Evolutionary conservation across 768 basidiomycete species (phyloP).

Genomic region (Strobilomyces confusus): DNA sequence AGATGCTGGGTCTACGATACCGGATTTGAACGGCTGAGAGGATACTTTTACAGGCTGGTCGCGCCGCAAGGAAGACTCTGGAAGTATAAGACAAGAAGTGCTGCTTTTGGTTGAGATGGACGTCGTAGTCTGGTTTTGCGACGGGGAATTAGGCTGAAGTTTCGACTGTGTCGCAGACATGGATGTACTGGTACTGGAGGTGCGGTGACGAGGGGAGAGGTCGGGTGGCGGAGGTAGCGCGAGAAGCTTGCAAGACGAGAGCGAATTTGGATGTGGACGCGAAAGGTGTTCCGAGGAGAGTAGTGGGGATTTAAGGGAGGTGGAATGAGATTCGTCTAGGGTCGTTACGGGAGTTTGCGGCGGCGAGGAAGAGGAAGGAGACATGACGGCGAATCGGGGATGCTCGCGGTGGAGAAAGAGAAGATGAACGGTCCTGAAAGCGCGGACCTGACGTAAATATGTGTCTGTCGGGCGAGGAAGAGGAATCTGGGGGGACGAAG

Average conservation of each 20-base stretch:
- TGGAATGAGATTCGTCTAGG: slow-evolving; percentile 10
- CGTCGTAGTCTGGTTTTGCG: slow-evolving; percentile 8
- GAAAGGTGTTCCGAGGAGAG: slow-evolving; percentile 6
- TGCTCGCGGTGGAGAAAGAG: slow-evolving; percentile 11
- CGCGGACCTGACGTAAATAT: slow-evolving; percentile 23
- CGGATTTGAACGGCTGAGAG: slow-evolving; percentile 11
- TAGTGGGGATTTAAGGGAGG: slow-evolving; percentile 5
- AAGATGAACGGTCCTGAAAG: slow-evolving; percentile 10
- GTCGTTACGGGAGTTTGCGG: slow-evolving; percentile 23
- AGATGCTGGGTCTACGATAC: slow-evolving; percentile 10
- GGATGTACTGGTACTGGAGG: slow-evolving; percentile 11
- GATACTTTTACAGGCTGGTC: slow-evolving; percentile 8
- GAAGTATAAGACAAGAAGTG: slow-evolving; percentile 22
- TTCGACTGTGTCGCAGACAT: slow-evolving; percentile 18
- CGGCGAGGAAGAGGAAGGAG: slow-evolving; percentile 21
- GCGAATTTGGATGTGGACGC: slow-evolving; percentile 5
- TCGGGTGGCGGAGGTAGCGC: slow-evolving; percentile 20
- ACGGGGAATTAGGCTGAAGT: slow-evolving; percentile 19
- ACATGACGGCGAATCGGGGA: slow-evolving; percentile 29
- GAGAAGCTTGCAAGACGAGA: slow-evolving; percentile 13
- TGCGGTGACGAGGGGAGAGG: slow-evolving; percentile 7
- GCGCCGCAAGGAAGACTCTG: slow-evolving; percentile 6
- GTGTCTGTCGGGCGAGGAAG: slow-evolving; percentile 6
- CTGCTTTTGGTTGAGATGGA: slow-evolving; percentile 11
- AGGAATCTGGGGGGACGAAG: slow-evolving; percentile 15